Base-by-base conservation (phyloP, 2,329 filamentous ascomycete genomes). In the Fusarium graminum region DNA sequence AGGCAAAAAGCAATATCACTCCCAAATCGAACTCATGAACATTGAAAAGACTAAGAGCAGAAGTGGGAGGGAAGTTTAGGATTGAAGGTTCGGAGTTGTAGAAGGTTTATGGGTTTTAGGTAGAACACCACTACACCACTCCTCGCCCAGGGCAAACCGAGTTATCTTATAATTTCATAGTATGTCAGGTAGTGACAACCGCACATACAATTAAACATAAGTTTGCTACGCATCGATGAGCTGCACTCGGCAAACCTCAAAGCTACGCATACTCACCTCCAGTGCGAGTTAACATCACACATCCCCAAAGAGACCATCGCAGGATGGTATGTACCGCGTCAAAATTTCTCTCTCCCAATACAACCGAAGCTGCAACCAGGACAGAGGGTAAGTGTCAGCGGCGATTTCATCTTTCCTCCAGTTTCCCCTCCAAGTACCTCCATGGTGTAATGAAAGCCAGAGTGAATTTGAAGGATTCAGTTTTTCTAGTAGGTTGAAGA, bases 391-490 rank as follows among this genome's bases (percentile, higher is more conserved):
- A 84, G 82, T 63, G 44, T 78, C 78, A 76, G 76, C 79, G 80
- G 77, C 67, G 59, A 44, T 77, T 36, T 70, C 56, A 72, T 89
- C 88, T 91, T 74, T 88, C 88, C 87, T 87, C 84, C 87, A 85
- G 80, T 90, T 90, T 90, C 88, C 88, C 88, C 87, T 90, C 88
- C 84, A 82, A 77, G 68, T 64, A 74, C 81, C 82, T 83, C 81
- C 85, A 81, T 80, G 76, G 79, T 78, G 77, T 75, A 81, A 79
- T 79, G 81, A 82, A 85, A 80, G 79, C 81, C 84, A 86, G 87
- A 90, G 88, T 90, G 88, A 90, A 91, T 90, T 86, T 84, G 86
- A 81, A 84, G 82, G 83, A 84, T 81, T 56, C 70, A 73, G 67
- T 73, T 76, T 79, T 79, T 79, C 78, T 80, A 80, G 78, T 80